Evolutionary conservation across 495 filamentous ascomycete genomes (phyloP).

Genomic region (Talaromyces borbonicus): DNA sequence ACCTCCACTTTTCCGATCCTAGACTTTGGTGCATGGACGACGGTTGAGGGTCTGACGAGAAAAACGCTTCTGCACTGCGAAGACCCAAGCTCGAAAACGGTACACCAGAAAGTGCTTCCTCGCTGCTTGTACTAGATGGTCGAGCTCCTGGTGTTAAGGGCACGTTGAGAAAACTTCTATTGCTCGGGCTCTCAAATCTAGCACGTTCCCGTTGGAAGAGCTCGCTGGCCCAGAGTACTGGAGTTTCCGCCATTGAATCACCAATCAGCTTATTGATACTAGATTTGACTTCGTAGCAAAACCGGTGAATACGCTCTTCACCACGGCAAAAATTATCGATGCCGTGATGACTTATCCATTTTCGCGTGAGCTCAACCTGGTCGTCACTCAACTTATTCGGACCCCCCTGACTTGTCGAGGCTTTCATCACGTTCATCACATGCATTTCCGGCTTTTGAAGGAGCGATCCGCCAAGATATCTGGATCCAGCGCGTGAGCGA

Average conservation of each 20-base stretch:
- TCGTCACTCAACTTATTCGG: slow-evolving; percentile 95
- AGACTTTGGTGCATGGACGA: slow-evolving; percentile 50
- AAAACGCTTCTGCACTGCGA: slow-evolving; percentile 33
- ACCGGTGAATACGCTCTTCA: slow-evolving; percentile 90
- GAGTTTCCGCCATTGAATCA: slow-evolving; percentile 74
- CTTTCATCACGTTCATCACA: slow-evolving; percentile 78
- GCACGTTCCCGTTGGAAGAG: slow-evolving; percentile 73
- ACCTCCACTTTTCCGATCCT: slow-evolving; percentile 54
- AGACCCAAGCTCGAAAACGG: slow-evolving; percentile 20
- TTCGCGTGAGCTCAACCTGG: slow-evolving; percentile 75
- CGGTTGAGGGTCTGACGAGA: slow-evolving; percentile 25
- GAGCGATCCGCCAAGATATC: slow-evolving; percentile 46
- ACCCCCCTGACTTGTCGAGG: slow-evolving; percentile 72
- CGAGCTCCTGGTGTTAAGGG: slow-evolving; percentile 30
- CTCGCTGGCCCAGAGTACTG: slow-evolving; percentile 88
- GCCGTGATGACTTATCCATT: slow-evolving; percentile 71
- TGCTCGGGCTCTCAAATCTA: slow-evolving; percentile 57
- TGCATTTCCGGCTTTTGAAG: slow-evolving; percentile 80
- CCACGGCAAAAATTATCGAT: slow-evolving; percentile 94
- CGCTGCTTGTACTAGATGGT: slow-evolving; percentile 46
- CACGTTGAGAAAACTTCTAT: slow-evolving; percentile 33
- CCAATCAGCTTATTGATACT: slow-evolving; percentile 83
- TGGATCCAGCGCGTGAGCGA: slow-evolving; percentile 43
- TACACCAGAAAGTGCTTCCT: slow-evolving; percentile 28
- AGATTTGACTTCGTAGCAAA: slow-evolving; percentile 81